Evolutionary conservation across 1,139 yeast species (phyloP).

Genomic region (Tardiomyces blankii): DNA sequence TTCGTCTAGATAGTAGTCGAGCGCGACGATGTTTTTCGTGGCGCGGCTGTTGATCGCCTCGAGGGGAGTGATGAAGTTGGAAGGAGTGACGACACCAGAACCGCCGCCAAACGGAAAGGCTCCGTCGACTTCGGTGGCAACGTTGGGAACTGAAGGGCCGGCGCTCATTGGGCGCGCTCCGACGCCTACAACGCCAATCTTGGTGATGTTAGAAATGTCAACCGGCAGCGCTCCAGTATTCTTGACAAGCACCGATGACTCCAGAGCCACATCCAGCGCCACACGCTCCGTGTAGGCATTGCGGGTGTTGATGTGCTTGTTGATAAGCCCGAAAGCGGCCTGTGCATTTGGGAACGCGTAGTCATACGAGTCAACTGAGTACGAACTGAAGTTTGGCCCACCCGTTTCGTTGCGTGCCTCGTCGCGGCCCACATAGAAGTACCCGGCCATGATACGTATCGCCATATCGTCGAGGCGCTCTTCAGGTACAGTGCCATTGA

Average conservation of each 20-base stretch:
- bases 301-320: slow-evolving; percentile 41
- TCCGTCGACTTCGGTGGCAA: slow-evolving; percentile 10
- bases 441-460: slow-evolving; percentile 46
- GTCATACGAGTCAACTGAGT: slow-evolving; percentile 47
- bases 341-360: slow-evolving; percentile 39
- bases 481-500: slow-evolving; percentile 46
- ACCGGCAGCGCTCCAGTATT: slow-evolving; percentile 27
- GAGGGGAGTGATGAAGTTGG: slow-evolving; percentile 44
- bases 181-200: slow-evolving; percentile 32
- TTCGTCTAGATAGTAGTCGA: slow-evolving; percentile 13
- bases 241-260: slow-evolving; percentile 43
- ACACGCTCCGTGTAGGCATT: slow-evolving; percentile 37
- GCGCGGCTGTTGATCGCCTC: slow-evolving; percentile 17
- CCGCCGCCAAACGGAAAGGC: slow-evolving; percentile 31
- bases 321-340: slow-evolving; percentile 44
- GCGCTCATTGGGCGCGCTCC: slow-evolving; percentile 23
- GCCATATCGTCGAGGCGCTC: slow-evolving; percentile 53
- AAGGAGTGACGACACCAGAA: slow-evolving; percentile 39
- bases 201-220: slow-evolving; percentile 29
- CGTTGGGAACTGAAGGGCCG: no score
- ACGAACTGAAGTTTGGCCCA: slow-evolving; percentile 46
- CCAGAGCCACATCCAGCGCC: slow-evolving; percentile 45
- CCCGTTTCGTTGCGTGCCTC: slow-evolving; percentile 22
- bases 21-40: slow-evolving; percentile 8
- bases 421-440: slow-evolving; percentile 28